Conservation (phyloP, 306 rosid species). For the Quercus parvula region DNA sequence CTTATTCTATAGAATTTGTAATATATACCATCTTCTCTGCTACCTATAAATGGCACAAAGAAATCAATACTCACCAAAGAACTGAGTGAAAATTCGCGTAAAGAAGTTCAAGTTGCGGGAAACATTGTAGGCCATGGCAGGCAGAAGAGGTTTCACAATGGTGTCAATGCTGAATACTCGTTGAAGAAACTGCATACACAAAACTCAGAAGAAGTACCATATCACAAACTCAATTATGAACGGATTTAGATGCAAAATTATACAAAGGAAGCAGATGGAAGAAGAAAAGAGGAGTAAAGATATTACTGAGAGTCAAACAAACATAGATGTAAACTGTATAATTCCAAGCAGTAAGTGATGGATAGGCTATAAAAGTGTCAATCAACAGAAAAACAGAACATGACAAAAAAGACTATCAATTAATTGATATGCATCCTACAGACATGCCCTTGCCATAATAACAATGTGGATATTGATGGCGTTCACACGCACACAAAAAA, state of each 20-base stretch:
- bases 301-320: neutral
- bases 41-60: no score
- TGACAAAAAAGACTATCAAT: no score
- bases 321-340: neutral
- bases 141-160: constrained; percentile 87
- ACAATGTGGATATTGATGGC: no score
- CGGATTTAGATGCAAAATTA: neutral
- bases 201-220: neutral
- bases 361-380: neutral
- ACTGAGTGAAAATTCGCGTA: constrained; percentile 95
- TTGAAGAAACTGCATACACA: constrained; percentile 76
- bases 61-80: neutral
- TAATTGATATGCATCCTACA: no score
- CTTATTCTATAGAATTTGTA: no score
- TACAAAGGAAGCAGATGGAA: no score
- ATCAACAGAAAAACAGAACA: neutral
- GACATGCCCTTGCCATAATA: no score
- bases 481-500: no score
- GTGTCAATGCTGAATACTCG: constrained; percentile 91
- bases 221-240: neutral
- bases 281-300: neutral
- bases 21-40: no score
- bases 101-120: constrained; percentile 96
- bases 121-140: constrained; percentile 73
- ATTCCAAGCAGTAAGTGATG: neutral